Conservation (phyloP, 2,329 filamentous ascomycete species). For the Colletotrichum paranaense region DNA sequence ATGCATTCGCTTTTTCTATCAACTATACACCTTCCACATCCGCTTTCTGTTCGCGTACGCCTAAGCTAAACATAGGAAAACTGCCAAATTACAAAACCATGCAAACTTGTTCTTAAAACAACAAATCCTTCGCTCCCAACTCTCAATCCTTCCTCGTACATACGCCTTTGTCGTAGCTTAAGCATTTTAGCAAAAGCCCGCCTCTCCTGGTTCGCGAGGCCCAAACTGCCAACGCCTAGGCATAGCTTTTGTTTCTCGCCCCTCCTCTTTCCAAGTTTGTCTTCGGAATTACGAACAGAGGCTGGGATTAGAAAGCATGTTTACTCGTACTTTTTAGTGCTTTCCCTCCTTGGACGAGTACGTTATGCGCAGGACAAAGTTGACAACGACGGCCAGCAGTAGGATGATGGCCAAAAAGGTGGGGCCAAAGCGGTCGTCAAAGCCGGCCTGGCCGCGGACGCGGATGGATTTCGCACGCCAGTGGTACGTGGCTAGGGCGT, state of each 20-base stretch:
- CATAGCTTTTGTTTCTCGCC: not conserved
- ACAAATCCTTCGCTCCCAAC: not conserved
- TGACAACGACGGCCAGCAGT: conserved; percentile 90
- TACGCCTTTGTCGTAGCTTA: not conserved
- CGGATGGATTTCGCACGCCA: conserved; percentile 96
- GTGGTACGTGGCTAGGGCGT: conserved; percentile 94
- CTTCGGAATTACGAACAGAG: too few relatives aligned
- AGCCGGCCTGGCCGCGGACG: conserved; percentile 90
- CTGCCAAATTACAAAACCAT: not conserved
- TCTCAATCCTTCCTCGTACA: not conserved
- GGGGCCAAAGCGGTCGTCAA: conserved; percentile 95
- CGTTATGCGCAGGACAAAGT: conserved; percentile 86
- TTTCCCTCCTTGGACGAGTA: conserved; percentile 52
- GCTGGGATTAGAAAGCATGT: too few relatives aligned
- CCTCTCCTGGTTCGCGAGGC: not conserved
- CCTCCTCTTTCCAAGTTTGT: too few relatives aligned
- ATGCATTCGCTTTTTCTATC: conserved; percentile 14
- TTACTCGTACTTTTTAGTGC: conserved; percentile 24
- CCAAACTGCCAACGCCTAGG: not conserved
- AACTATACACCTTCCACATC: not conserved
- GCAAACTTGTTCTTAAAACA: not conserved
- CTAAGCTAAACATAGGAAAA: not conserved
- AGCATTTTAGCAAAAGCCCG: not conserved
- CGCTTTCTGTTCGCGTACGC: not conserved
- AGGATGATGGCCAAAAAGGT: conserved; percentile 90